Evolutionary conservation across 2,329 filamentous ascomycete species (phyloP).

Genomic region (Ophiocordyceps australis): DNA sequence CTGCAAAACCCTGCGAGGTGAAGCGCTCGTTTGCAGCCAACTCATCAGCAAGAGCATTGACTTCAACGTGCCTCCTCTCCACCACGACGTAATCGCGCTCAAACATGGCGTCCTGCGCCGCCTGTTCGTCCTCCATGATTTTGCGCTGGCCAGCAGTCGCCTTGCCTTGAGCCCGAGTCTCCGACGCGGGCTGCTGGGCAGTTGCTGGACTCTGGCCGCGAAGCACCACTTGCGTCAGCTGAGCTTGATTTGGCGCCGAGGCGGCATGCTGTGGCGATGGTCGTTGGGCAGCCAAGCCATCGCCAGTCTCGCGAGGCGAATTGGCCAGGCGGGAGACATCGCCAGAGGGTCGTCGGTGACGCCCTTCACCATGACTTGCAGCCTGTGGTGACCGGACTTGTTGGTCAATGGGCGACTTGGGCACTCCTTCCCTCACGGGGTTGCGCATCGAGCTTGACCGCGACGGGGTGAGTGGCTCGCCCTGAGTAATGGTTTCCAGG

Average conservation of each 20-base stretch:
- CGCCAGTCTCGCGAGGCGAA: slow-evolving; percentile 25
- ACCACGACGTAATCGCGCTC: slow-evolving; percentile 92
- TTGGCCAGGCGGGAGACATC: slow-evolving; percentile 15
- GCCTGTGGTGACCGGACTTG: slow-evolving; percentile 22
- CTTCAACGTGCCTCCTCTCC: slow-evolving; percentile 87
- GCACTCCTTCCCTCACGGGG: slow-evolving; percentile 11
- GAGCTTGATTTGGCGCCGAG: slow-evolving; percentile 27
- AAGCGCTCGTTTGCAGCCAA: slow-evolving; percentile 65
- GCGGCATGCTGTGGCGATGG: slow-evolving; percentile 25
- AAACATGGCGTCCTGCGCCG: slow-evolving; percentile 73
- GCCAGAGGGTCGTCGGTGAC: slow-evolving; percentile 10
- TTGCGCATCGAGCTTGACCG: slow-evolving; percentile 13
- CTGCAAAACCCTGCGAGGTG: slow-evolving; percentile 23
- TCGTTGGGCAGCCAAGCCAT: slow-evolving; percentile 33
- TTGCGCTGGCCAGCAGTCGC: slow-evolving; percentile 9
- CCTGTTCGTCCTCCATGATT: slow-evolving; percentile 46
- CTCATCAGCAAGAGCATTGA: slow-evolving; percentile 94
- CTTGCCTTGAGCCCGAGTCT: slow-evolving; percentile 15
- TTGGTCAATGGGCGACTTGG: slow-evolving; percentile 22
- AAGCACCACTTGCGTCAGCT: slow-evolving; percentile 6
- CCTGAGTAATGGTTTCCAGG: slow-evolving; percentile 13
- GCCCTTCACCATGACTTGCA: slow-evolving; percentile 21
- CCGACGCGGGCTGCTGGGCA: slow-evolving; percentile 9
- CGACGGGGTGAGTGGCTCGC: slow-evolving; percentile 9
- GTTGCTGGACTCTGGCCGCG: slow-evolving; percentile 7